Conservation (phyloP, 371 early-diverging fungal genomes). For the Blyttiomyces sp. region DNA sequence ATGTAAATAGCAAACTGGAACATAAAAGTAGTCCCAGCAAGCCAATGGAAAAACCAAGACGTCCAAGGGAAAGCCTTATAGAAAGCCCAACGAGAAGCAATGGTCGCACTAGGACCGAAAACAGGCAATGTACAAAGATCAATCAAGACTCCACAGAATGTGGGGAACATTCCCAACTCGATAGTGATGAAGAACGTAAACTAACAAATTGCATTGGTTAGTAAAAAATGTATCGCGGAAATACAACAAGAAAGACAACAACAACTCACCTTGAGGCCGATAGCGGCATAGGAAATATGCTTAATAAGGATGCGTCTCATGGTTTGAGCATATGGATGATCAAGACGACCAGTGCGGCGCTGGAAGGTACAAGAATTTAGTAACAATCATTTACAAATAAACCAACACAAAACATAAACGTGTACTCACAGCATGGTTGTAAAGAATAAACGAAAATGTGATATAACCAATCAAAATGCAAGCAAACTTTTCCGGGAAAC, state of each 20-base stretch:
- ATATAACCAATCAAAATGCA: conserved; percentile 28
- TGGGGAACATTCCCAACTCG: conserved; percentile 83
- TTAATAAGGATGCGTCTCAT: conserved; percentile 24
- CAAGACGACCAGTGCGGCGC: conserved; percentile 28
- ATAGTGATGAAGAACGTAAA: conserved; percentile 70
- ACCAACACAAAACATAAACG: conserved; percentile 1
- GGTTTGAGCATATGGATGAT: conserved; percentile 43
- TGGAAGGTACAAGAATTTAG: neutral
- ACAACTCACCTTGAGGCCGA: conserved; percentile 25
- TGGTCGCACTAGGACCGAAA: conserved; percentile 57
- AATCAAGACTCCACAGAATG: conserved; percentile 79
- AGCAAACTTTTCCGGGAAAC: conserved; percentile 17
- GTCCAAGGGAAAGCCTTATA: conserved; percentile 59
- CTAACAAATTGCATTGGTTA: conserved; percentile 4
- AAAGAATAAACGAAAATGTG: conserved; percentile 15
- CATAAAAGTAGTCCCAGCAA: conserved; percentile 88
- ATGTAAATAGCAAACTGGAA: conserved; percentile 84
- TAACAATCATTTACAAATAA: neutral
- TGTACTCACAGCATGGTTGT: conserved; percentile 31
- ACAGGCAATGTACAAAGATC: conserved; percentile 72
- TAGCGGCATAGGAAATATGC: conserved; percentile 16
- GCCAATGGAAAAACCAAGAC: conserved; percentile 77
- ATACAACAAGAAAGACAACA: neutral
- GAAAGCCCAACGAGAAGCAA: conserved; percentile 53
- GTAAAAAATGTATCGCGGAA: too few species aligned